Percentiles rank a stretch among this genome's conserved stretches.
These are phyloP conservation scores for Fragilaria radians DNA, from an alignment of 108 stramenopile species.

Conservation along the genomic window DNA sequence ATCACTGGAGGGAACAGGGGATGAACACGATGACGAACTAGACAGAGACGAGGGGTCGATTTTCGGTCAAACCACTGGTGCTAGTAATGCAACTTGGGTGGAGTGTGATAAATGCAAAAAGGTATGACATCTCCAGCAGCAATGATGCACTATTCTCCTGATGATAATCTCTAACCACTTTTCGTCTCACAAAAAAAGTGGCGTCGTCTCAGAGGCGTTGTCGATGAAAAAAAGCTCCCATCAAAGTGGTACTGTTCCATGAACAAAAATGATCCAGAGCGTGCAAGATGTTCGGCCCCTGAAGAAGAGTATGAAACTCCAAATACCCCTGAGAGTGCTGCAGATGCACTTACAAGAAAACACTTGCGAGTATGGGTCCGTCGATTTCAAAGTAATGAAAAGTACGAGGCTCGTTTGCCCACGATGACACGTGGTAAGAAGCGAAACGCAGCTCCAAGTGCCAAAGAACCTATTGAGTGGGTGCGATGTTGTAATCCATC, in stretches of 20 bases:
- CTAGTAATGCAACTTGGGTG: slow-evolving; percentile 82
- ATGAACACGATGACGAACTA: slow-evolving; percentile 15
- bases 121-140: slow-evolving; percentile 24
- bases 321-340: slow-evolving; percentile 67
- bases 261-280: slow-evolving; percentile 88
- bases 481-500: slow-evolving; percentile 81
- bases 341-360: slow-evolving; percentile 76
- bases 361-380: slow-evolving; percentile 83
- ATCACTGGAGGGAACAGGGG: slow-evolving; percentile 11
- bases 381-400: slow-evolving; percentile 73
- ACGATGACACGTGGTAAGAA: slow-evolving; percentile 37
- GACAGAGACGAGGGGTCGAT: slow-evolving; percentile 73
- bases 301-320: slow-evolving; percentile 79
- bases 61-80: slow-evolving; percentile 77
- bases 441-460: slow-evolving; percentile 34
- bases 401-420: slow-evolving; percentile 69
- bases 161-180: background rate
- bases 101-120: slow-evolving; percentile 89
- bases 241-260: slow-evolving; percentile 83
- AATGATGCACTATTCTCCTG: slow-evolving; percentile 2
- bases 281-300: slow-evolving; percentile 74
- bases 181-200: slow-evolving; percentile 31
- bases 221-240: slow-evolving; percentile 81
- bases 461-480: slow-evolving; percentile 85
- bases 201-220: slow-evolving; percentile 84